Evolutionary conservation across 2,329 filamentous ascomycete genomes (phyloP).

Genomic region (Lecanicillium sp.): DNA sequence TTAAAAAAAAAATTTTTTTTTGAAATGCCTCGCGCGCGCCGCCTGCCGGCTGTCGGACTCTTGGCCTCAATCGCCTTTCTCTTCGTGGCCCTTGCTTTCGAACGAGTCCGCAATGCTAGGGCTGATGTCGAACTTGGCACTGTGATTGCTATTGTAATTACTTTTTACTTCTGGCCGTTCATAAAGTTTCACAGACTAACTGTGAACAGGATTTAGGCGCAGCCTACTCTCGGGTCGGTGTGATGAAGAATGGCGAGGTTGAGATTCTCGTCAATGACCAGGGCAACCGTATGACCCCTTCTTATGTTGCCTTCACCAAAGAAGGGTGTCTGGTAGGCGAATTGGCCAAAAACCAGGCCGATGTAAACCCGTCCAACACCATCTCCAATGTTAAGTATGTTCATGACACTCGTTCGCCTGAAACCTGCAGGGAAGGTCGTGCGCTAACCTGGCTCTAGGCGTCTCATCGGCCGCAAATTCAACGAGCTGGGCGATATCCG

Average conservation of each 20-base stretch:
- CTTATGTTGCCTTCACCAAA: conserved; percentile 93
- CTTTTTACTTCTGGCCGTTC: not conserved
- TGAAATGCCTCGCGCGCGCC: conserved; percentile 56
- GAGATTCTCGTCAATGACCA: conserved; percentile 96
- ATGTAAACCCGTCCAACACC: conserved; percentile 69
- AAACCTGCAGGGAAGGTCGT: not conserved
- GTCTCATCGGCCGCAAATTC: conserved; percentile 80
- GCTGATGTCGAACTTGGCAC: conserved; percentile 76
- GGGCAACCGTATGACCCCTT: conserved; percentile 93
- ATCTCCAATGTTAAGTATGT: conserved; percentile 82
- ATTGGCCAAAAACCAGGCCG: conserved; percentile 93
- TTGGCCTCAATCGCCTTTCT: conserved; percentile 88
- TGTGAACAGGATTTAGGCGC: conserved; percentile 67
- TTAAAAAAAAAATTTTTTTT: too few relatives aligned
- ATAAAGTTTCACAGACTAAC: conserved; percentile 19
- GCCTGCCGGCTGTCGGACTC: conserved; percentile 73
- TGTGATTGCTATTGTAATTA: conserved; percentile 81
- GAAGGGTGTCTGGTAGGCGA: conserved; percentile 96
- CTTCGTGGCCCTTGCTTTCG: conserved; percentile 79
- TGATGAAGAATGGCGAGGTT: conserved; percentile 92
- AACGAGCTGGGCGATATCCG: conserved; percentile 86
- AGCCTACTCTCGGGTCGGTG: conserved; percentile 84
- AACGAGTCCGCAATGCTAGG: conserved; percentile 68
- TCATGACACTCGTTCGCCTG: not conserved
- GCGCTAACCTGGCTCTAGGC: conserved; percentile 43